A percentile compares a stretch with the other conserved stretches of the same genome.
phyloP scores from a whole-genome alignment of 2,329 filamentous ascomycete genomes.

The Ceratocystis alfenasii region DNA sequence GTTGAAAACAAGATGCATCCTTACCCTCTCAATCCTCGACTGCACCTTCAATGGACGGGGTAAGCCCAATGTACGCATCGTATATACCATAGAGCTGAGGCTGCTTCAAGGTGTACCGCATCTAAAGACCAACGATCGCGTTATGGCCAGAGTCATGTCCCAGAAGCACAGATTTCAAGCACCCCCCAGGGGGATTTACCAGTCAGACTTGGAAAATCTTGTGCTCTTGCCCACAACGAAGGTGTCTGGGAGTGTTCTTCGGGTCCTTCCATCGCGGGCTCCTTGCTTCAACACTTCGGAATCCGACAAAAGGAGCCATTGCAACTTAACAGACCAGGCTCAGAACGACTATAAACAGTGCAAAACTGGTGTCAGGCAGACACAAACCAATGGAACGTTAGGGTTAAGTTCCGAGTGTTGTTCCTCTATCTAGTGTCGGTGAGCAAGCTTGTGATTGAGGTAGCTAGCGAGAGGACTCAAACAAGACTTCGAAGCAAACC shows the following conservation, averaged over 20 bases:
- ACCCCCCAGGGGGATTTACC: slow-evolving; percentile 62
- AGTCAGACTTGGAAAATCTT: slow-evolving; percentile 56
- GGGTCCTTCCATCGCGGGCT: slow-evolving; percentile 37
- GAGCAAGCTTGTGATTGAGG: slow-evolving; percentile 24
- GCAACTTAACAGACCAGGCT: slow-evolving; percentile 44
- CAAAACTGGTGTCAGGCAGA: slow-evolving; percentile 43
- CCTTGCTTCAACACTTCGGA: slow-evolving; percentile 30
- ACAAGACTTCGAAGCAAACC: slow-evolving; percentile 31
- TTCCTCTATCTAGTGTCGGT: slow-evolving; percentile 39
- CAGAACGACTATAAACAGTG: slow-evolving; percentile 50
- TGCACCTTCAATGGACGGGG: slow-evolving; percentile 15
- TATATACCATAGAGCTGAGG: slow-evolving; percentile 3
- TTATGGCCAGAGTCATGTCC: slow-evolving; percentile 45
- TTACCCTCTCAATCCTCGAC: slow-evolving; percentile 26
- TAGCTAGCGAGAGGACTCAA: slow-evolving; percentile 33
- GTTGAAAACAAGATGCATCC: slow-evolving; percentile 33
- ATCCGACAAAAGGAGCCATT: slow-evolving; percentile 30
- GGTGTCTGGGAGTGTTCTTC: slow-evolving; percentile 45
- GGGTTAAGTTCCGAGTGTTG: slow-evolving; percentile 89
- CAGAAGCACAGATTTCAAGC: slow-evolving; percentile 65
- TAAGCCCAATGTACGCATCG: slow-evolving; percentile 4
- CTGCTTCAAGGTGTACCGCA: neutral
- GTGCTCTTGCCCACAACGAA: slow-evolving; percentile 41
- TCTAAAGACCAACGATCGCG: slow-evolving; percentile 24
- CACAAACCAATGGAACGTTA: slow-evolving; percentile 55